Base-by-base conservation (phyloP, 1,284 basidiomycete species). In the Cryptococcus depauperatus region DNA sequence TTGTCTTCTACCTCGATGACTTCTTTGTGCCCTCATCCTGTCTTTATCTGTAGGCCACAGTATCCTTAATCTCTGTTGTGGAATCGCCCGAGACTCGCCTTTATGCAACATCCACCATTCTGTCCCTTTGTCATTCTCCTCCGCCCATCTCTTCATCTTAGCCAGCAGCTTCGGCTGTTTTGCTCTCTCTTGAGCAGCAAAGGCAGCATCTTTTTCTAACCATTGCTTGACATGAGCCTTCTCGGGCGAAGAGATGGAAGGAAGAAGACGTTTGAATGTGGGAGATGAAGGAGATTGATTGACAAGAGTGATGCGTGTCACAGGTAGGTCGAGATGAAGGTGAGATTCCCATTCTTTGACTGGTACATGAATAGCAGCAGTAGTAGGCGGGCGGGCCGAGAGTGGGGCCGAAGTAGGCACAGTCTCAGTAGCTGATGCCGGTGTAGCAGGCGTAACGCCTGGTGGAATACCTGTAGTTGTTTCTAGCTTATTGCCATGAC, bases 261-360 rank as follows among this genome's bases (percentile, higher is more conserved):
- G 81, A 41, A 86, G 79, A 34, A 64, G 61, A 35, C 73, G 72
- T 3, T 72, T 69, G 37, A 70, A 71, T 6, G 70, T 72, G 5
- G 70, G 62, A 51, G 53, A 80, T 74, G 41, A 77, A 23, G 53
- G 74, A 41, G 72, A 66, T 34, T 80, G 72, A 3, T 84, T 81
- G 2, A 89, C 76, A 43, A 77, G 69, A 8, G 78, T 77, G 40
- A 87, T 75, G 16, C 75, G 74, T 5, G 84, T 87, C 41, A 80
- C 77, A 28, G 75, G 73, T 22, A 77, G 76, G 61, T 82, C 81
- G 46, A 81, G 73, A 7, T 73, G 73, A 11, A 72, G 75, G 58
- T 56, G 48, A 4, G 45, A 37, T 49, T 66, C 58, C 69, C 69
- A 71, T 33, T 63, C 66, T 48, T 60, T 59, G 16, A 69, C n/a